Evolutionary conservation across 768 basidiomycete species (phyloP).

Genomic region (Lactarius hatsudake): DNA sequence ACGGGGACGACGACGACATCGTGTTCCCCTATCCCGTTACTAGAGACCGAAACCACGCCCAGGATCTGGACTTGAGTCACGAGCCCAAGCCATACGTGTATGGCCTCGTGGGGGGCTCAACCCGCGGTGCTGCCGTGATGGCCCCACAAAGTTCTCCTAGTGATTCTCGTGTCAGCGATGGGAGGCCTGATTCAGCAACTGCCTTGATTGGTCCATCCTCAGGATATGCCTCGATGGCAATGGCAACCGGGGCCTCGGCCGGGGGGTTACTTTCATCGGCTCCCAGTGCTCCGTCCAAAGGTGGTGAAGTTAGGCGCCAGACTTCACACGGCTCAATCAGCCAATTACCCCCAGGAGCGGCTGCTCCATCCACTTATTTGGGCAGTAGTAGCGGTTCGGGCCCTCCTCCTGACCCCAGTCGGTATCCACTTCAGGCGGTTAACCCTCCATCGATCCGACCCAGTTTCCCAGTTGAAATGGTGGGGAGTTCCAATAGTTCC

Average conservation of each 20-base stretch:
- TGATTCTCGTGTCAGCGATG: conserved; percentile 1
- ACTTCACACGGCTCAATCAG: not conserved
- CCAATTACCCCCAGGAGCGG: conserved; percentile 20
- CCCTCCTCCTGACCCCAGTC: conserved; percentile 1
- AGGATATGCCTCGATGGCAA: not conserved
- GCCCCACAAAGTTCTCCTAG: conserved; percentile 14
- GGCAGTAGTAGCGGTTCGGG: not conserved
- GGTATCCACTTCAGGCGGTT: conserved; percentile 9
- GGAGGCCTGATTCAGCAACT: conserved; percentile 13
- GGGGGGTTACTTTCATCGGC: not conserved
- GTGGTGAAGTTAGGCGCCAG: conserved; percentile 5
- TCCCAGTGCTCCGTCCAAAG: not conserved
- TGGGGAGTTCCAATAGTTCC: not conserved
- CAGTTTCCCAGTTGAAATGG: not conserved
- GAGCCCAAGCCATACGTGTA: conserved; percentile 27
- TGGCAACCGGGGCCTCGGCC: not conserved
- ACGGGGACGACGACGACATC: conserved; percentile 18
- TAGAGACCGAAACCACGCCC: conserved; percentile 18
- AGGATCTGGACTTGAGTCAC: conserved; percentile 15
- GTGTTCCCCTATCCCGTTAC: conserved; percentile 26
- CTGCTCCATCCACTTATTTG: conserved; percentile 2
- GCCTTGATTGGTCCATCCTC: conserved; percentile 6
- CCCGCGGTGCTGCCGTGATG: not conserved
- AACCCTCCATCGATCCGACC: conserved; percentile 3
- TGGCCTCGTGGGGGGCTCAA: conserved; percentile 23